Conservation (phyloP, 257 asterid genomes). For the Penstemon barbatus region DNA sequence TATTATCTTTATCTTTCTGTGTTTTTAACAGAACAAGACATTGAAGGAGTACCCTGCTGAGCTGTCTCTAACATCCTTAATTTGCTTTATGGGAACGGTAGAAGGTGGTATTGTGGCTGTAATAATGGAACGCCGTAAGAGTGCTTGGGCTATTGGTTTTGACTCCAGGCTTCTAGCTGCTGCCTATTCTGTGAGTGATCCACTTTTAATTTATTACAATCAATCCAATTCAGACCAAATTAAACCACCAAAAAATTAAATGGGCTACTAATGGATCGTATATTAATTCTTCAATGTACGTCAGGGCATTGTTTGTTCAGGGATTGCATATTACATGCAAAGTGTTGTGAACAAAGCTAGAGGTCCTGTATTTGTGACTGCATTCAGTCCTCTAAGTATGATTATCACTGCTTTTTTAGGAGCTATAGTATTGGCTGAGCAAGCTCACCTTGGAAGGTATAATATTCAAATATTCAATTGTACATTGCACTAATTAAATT, state of each 20-base stretch:
- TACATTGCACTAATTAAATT: too few species aligned
- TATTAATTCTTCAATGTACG: neutral
- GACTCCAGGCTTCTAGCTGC: conserved; percentile 88
- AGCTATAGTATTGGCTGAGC: conserved; percentile 69
- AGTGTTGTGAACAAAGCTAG: conserved; percentile 67
- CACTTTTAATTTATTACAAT: too few species aligned
- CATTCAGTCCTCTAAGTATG: conserved; percentile 90
- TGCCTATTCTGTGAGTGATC: conserved; percentile 60
- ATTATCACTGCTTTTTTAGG: conserved; percentile 79
- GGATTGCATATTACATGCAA: conserved; percentile 86
- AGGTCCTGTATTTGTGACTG: conserved; percentile 94
- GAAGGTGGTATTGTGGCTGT: conserved; percentile 67
- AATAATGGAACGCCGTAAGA: conserved; percentile 59
- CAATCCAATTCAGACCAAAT: too few species aligned
- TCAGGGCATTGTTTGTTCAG: conserved; percentile 90
- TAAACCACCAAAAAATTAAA: neutral
- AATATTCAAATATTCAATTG: too few species aligned
- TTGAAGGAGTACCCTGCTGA: conserved; percentile 79
- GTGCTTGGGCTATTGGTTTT: conserved; percentile 82
- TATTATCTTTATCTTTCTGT: neutral
- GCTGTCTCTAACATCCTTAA: conserved; percentile 61
- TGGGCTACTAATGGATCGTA: too few species aligned
- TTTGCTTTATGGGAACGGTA: conserved; percentile 63
- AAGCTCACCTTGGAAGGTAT: conserved; percentile 92
- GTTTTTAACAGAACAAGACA: conserved; percentile 55